phyloP scores from a whole-genome alignment of 1,284 basidiomycete species.

The Marasmius sp. region DNA sequence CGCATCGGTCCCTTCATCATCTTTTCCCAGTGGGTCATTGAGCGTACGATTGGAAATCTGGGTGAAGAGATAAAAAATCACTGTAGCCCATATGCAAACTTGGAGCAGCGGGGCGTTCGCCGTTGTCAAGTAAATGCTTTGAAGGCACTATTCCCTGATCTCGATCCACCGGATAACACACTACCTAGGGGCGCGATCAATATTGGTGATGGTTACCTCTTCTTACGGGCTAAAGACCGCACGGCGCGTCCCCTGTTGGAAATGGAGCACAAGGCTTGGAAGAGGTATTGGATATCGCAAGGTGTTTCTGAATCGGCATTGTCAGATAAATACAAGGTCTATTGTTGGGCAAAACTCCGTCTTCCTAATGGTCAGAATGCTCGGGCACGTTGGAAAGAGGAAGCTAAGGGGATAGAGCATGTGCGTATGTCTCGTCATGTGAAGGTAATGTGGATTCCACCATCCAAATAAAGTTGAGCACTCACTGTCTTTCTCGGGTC shows the following conservation, averaged over 20 bases:
- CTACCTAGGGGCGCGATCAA: background rate
- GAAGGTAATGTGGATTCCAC: constrained; percentile 17
- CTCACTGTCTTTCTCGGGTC: no score
- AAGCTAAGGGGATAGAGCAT: background rate
- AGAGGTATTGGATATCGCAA: background rate
- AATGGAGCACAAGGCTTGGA: background rate
- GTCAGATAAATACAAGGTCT: background rate
- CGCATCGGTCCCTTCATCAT: constrained; percentile 20
- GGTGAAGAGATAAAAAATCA: constrained; percentile 23
- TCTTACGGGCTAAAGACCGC: background rate
- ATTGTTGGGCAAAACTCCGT: constrained; percentile 24
- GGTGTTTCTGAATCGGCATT: background rate
- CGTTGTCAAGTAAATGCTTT: constrained; percentile 21
- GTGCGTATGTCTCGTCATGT: constrained; percentile 21
- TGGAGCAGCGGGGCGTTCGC: constrained; percentile 18
- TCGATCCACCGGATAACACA: background rate
- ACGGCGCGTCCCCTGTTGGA: background rate
- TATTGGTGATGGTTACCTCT: background rate
- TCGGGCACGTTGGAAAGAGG: constrained; percentile 24
- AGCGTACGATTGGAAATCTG: constrained; percentile 28
- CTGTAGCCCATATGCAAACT: constrained; percentile 24
- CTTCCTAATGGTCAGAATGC: constrained; percentile 30
- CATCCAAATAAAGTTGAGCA: background rate
- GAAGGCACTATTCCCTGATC: constrained; percentile 6
- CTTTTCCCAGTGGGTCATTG: constrained; percentile 25